Base-by-base conservation (phyloP, 331 rosid species). In the Ulmus americana region DNA sequence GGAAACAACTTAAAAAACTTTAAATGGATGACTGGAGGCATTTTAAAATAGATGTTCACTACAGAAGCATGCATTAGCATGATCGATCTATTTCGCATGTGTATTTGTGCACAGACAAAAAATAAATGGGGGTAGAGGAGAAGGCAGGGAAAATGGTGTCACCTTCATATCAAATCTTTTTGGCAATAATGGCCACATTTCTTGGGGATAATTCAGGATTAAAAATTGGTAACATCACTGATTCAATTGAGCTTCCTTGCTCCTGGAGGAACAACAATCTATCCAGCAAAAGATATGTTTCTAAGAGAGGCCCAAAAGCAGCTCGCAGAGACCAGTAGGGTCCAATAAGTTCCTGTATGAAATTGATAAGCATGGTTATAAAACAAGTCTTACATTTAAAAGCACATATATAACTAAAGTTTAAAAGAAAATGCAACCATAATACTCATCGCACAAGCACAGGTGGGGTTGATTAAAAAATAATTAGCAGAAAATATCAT, bases 321-420 rank as follows among this genome's bases (percentile, higher is more conserved):
- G 98, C 95, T 80, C 98, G 87, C 71, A 92, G 95, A 73, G 95
- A 82, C 98, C 98, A 92, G 76, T 81, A 92, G 46, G 89, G 97
- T 71, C 95, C 91, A 74, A 89, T 54, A 20, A 89, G 77, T 69
- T 83, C 91, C 98, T 92, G 91, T 11, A 74, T 47, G 69, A 2
- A 46, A 76, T 75, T 74, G 53, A 44, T 14, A 18, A 39, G 15
- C 57, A 39, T 10, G 52, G 28, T 8, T 59, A 39, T 42, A 40
- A 38, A 12, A 49, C 22, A 28, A 28, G 4, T 28, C 0, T 28
- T 28, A 28, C 6, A 28, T 46, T 1, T 14, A 48, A 2, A 6
- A 46, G n/a, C 51, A 46, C 13, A 8, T 8, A 46, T 8, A n/a
- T 46, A 6, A 46, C 13, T 9, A 46, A 46, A 8, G 10, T 8